Evolutionary conservation across 495 filamentous ascomycete genomes (phyloP), one percentile per base, ranked within the genome.

Genomic region (Podospora bellae-mahoneyi): DNA sequence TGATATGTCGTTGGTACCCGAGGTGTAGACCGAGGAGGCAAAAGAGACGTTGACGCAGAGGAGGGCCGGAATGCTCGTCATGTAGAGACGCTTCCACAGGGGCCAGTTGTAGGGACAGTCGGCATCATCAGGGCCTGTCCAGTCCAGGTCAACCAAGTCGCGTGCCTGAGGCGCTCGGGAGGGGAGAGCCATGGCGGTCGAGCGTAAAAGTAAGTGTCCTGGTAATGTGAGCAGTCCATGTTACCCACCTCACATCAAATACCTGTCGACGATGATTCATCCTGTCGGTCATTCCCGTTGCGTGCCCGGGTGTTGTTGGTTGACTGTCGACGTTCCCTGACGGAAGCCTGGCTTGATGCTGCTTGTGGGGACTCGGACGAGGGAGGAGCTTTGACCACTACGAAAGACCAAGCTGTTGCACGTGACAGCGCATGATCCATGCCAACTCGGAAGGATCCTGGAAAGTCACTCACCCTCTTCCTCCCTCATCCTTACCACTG

Each of bases 61-160:
- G 0, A 66, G 19, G 13, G 54, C 64, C 30, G 64, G 64, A 27
- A 66, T 66, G 30, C 64, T 65, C 3, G 64, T 66, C 64, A 60
- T 66, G 64, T 66, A 66, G 30, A 66, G 28, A 19, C 64, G 64
- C 55, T 66, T 66, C 64, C 64, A 59, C 27, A 66, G 5, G 2
- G 64, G 28, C 64, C 64, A 66, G 55, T 66, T 66, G 64, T 66
- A 66, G 18, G 64, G 64, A 27, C 64, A 66, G 28, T 66, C 64
- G 30, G 54, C 48, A 53, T 66, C 64, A 66, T 66, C 55, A 3
- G 54, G 64, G 28, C 64, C 54, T 1, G n/a, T 39, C 64, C 64
- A 66, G 28, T 66, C 61, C 44, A n/a, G 39, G 39, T 48, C 39
- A 4, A 32, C 30, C 4, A 7, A 32, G 30, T 32, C 30, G 30